phyloP scores from a whole-genome alignment of 108 stramenopile genomes.

The Cyclotella choctawhatcheeana region DNA sequence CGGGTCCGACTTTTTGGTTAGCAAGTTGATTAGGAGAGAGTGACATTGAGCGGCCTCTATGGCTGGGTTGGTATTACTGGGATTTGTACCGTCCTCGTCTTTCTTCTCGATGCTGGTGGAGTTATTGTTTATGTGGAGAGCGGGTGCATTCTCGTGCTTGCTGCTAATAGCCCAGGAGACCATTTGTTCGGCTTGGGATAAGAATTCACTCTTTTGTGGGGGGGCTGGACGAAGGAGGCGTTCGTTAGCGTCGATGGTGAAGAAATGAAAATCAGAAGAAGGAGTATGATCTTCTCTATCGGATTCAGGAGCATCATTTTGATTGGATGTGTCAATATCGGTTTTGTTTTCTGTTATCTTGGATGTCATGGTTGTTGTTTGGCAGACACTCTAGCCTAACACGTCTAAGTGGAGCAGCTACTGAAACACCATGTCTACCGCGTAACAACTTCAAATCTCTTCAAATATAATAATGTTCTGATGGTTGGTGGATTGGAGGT shows the following conservation, averaged over 20 bases:
- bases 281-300: no score
- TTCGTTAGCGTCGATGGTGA: slow-evolving; percentile 8
- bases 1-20: slow-evolving; percentile 11
- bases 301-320: no score
- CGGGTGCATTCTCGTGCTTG: slow-evolving; percentile 46
- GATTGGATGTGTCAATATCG: neutral
- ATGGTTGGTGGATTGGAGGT: no score
- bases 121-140: neutral
- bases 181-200: slow-evolving; percentile 26
- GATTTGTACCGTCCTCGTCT: no score
- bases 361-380: neutral
- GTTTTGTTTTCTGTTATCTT: neutral
- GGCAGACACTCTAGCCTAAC: no score
- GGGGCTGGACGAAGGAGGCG: slow-evolving; percentile 19
- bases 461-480: no score
- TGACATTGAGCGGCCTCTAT: slow-evolving; percentile 15
- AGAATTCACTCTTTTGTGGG: slow-evolving; percentile 10
- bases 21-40: slow-evolving; percentile 18
- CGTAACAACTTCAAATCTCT: no score
- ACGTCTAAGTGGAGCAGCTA: no score
- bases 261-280: slow-evolving; percentile 12
- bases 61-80: neutral
- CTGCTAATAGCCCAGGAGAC: slow-evolving; percentile 40
- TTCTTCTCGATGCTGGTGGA: neutral
- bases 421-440: no score